Percentiles rank a stretch among this genome's conserved stretches.
phyloP scores from a whole-genome alignment of 371 early-diverging fungal genomes.

The Batrachochytrium dendrobatidis region DNA sequence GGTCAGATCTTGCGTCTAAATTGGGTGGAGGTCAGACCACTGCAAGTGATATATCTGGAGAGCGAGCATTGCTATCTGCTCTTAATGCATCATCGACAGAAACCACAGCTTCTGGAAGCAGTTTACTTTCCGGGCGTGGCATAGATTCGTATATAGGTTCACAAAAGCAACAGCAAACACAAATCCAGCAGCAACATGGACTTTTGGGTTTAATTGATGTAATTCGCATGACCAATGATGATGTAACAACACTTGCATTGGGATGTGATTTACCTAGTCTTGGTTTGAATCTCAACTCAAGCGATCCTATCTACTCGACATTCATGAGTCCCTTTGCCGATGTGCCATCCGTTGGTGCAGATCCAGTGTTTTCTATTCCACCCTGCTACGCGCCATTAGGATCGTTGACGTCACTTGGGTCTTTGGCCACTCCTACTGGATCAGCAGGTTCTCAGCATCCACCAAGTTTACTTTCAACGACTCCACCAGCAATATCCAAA shows the following conservation, averaged over 20 bases:
- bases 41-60: too few relatives aligned
- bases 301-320: conserved; percentile 68
- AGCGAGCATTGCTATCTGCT: too few relatives aligned
- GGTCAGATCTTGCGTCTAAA: too few relatives aligned
- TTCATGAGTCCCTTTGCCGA: conserved; percentile 81
- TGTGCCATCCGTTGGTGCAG: conserved; percentile 39
- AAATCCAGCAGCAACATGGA: conserved; percentile 42
- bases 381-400: conserved; percentile 26
- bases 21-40: too few relatives aligned
- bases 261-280: conserved; percentile 71
- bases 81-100: not conserved
- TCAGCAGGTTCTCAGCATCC: too few relatives aligned
- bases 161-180: conserved; percentile 9
- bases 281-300: conserved; percentile 67
- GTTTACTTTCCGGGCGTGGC: too few relatives aligned
- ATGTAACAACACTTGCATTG: conserved; percentile 59
- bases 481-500: conserved; percentile 60
- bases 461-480: too few relatives aligned
- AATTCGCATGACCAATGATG: conserved; percentile 66
- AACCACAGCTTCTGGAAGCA: too few relatives aligned
- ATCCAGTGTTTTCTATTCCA: conserved; percentile 71
- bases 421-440: too few relatives aligned
- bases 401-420: not conserved
- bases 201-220: conserved; percentile 66
- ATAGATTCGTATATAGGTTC: not conserved